Percentiles rank a stretch among this genome's conserved stretches.
Evolutionary conservation across 805 yeast species (phyloP).

Genomic region (Yarrowia hollandica): DNA sequence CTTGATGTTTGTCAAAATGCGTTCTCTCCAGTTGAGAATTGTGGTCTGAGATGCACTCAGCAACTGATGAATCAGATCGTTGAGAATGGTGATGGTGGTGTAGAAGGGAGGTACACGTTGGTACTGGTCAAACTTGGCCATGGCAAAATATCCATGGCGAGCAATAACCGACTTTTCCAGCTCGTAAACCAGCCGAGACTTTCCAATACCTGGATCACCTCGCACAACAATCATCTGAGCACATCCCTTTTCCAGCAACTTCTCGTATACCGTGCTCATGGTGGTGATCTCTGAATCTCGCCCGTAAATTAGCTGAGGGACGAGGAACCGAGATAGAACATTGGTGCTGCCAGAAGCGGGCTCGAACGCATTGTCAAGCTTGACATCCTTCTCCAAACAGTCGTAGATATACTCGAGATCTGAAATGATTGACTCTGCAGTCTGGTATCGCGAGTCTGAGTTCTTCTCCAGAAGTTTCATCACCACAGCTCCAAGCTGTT

Average conservation of each 20-base stretch:
- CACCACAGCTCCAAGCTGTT: constrained; percentile 44
- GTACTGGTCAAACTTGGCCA: constrained; percentile 39
- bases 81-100: constrained; percentile 45
- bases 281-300: constrained; percentile 37
- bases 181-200: constrained; percentile 47
- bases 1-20: constrained; percentile 44
- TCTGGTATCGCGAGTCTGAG: constrained; percentile 45
- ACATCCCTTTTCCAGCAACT: constrained; percentile 34
- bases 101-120: constrained; percentile 44
- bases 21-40: constrained; percentile 46
- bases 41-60: constrained; percentile 44
- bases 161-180: constrained; percentile 43
- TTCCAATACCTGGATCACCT: constrained; percentile 52
- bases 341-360: constrained; percentile 30
- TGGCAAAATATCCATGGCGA: constrained; percentile 39
- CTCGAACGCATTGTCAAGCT: constrained; percentile 31
- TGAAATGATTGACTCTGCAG: constrained; percentile 42
- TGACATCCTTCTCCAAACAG: constrained; percentile 31
- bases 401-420: constrained; percentile 41
- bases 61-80: constrained; percentile 46
- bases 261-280: constrained; percentile 36
- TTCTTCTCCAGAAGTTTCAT: constrained; percentile 48
- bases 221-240: constrained; percentile 41
- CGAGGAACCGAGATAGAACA: constrained; percentile 32
- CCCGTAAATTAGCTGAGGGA: constrained; percentile 41